phyloP scores from a whole-genome alignment of 371 early-diverging fungal genomes.

The Racocetra persica region DNA sequence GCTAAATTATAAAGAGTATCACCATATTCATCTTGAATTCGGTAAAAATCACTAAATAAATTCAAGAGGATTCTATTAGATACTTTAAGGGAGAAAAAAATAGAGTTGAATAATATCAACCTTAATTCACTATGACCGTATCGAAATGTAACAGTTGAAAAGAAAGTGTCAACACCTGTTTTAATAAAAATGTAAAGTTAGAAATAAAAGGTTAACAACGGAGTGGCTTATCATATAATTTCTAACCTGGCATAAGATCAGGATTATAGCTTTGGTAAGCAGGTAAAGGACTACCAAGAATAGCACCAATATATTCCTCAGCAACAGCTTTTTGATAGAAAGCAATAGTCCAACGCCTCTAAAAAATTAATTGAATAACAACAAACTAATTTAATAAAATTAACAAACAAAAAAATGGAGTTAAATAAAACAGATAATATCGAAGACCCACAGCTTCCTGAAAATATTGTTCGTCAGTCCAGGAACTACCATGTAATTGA shows the following conservation, averaged over 20 bases:
- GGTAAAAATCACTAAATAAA: constrained; percentile 20
- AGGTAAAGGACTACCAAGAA: constrained; percentile 22
- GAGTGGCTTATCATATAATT: too few species aligned
- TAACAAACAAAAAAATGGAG: too few species aligned
- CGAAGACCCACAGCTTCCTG: constrained; percentile 12
- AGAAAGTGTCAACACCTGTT: constrained; percentile 28
- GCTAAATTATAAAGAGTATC: neutral
- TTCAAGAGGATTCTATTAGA: neutral
- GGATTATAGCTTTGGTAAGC: neutral
- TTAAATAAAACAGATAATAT: neutral
- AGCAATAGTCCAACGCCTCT: constrained; percentile 1
- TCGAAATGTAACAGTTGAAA: constrained; percentile 37
- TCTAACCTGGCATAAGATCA: neutral
- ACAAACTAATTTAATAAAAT: too few species aligned
- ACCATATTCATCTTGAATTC: constrained; percentile 20
- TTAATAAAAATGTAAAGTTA: too few species aligned
- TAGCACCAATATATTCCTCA: constrained; percentile 15
- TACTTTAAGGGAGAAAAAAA: too few species aligned
- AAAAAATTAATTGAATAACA: neutral
- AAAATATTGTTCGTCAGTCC: constrained; percentile 27
- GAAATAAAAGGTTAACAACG: too few species aligned
- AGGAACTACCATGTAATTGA: neutral
- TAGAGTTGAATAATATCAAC: neutral
- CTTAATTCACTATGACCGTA: constrained; percentile 40
- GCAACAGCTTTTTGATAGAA: constrained; percentile 10